These are phyloP conservation scores for Sarcomyxa edulis DNA, from an alignment of 768 basidiomycete genomes.

Conservation along the genomic window DNA sequence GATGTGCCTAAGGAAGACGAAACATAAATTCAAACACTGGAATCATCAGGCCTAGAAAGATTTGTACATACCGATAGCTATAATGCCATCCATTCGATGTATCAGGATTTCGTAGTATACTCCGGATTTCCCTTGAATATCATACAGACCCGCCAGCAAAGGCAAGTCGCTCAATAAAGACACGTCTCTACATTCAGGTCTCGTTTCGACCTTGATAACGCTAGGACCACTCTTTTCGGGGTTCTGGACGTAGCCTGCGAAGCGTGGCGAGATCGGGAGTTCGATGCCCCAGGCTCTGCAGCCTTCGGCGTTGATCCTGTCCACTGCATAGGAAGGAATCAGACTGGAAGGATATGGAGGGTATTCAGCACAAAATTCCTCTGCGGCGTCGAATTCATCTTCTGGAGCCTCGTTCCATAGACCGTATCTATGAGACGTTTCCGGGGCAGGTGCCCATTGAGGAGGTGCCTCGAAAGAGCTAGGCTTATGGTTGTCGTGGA, in stretches of 20 bases:
- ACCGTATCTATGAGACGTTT: constrained; percentile 41
- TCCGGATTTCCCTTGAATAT: constrained; percentile 46
- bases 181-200: constrained; percentile 35
- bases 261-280: constrained; percentile 32
- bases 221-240: constrained; percentile 27
- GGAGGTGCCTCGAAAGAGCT: too few species aligned
- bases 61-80: constrained; percentile 49
- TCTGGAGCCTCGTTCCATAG: constrained; percentile 51
- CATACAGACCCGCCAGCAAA: constrained; percentile 55
- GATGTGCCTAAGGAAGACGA: constrained; percentile 42
- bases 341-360: constrained; percentile 37
- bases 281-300: constrained; percentile 52
- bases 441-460: constrained; percentile 56
- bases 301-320: constrained; percentile 41
- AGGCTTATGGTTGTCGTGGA: too few species aligned
- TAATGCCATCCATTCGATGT: constrained; percentile 48
- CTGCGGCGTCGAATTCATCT: constrained; percentile 47
- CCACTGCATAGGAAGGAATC: constrained; percentile 47
- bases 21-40: neutral
- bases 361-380: constrained; percentile 40
- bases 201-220: constrained; percentile 38
- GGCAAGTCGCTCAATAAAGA: constrained; percentile 59
- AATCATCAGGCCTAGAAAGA: too few species aligned
- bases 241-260: constrained; percentile 37
- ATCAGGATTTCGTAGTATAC: constrained; percentile 64